Percentiles rank a stretch among this genome's conserved stretches.
Conservation (phyloP, 805 yeast species). For the Wickerhamomyces strasburgensis region DNA sequence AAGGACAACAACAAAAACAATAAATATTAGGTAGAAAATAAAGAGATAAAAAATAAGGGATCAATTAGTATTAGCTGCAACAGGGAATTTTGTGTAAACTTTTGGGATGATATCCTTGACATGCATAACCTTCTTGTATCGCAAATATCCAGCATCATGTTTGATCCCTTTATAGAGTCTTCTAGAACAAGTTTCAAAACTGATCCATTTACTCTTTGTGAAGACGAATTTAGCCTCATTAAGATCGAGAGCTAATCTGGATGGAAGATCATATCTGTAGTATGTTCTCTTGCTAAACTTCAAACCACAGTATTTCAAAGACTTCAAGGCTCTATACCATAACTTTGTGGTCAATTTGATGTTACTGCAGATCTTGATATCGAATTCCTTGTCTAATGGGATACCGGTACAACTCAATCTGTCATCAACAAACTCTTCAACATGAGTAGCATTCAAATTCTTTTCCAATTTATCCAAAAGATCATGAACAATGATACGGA, state of each 20-base stretch:
- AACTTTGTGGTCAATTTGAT: not conserved
- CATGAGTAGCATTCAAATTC: too few relatives aligned
- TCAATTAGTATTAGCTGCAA: too few relatives aligned
- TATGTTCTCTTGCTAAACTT: not conserved
- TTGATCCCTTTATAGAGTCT: not conserved
- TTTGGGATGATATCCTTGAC: not conserved
- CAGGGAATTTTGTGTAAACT: not conserved
- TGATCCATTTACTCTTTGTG: not conserved
- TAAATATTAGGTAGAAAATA: too few relatives aligned
- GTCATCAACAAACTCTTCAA: not conserved
- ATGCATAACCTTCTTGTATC: not conserved
- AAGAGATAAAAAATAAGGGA: too few relatives aligned
- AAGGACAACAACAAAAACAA: too few relatives aligned
- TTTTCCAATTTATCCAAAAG: not conserved
- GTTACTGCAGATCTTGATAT: not conserved
- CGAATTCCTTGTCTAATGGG: not conserved
- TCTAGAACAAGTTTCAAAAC: not conserved
- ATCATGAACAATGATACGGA: too few relatives aligned
- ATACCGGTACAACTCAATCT: not conserved
- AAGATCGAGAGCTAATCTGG: not conserved
- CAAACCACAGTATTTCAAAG: not conserved
- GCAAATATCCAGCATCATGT: not conserved
- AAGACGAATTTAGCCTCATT: not conserved
- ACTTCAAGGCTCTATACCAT: not conserved
- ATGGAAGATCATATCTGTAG: not conserved